Percentiles rank a stretch among this genome's conserved stretches.
Evolutionary conservation across 179 eudicot species (phyloP).

Genomic region (Beta macrorhiza): DNA sequence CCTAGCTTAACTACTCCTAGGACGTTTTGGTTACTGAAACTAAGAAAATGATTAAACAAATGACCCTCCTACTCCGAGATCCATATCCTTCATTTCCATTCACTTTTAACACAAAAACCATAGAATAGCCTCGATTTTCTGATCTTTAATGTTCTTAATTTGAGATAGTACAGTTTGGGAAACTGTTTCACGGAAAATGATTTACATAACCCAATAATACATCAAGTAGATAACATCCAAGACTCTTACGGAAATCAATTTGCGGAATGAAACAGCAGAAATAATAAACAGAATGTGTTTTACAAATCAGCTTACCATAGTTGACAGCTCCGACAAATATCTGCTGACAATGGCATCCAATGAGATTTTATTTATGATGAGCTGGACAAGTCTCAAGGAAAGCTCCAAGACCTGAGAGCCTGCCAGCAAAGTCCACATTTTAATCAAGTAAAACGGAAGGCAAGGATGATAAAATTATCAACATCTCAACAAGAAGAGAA

Average conservation of each 20-base stretch:
- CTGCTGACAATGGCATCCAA: slow-evolving; percentile 42
- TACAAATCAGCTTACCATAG: slow-evolving; percentile 41
- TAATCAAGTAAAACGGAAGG: not conserved
- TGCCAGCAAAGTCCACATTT: slow-evolving; percentile 30
- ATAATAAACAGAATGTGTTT: not conserved
- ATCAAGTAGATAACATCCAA: not conserved
- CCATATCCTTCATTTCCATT: not conserved
- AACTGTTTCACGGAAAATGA: not conserved
- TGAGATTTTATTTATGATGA: slow-evolving; percentile 49
- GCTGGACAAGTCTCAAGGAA: slow-evolving; percentile 55
- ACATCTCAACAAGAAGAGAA: not conserved
- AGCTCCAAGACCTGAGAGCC: slow-evolving; percentile 63
- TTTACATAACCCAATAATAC: not conserved
- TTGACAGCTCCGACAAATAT: slow-evolving; percentile 56
- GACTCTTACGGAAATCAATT: not conserved
- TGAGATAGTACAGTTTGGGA: not conserved
- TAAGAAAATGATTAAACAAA: no score
- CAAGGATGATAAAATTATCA: not conserved
- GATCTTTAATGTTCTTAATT: no score
- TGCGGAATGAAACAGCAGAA: not conserved
- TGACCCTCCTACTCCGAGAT: no score
- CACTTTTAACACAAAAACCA: not conserved
- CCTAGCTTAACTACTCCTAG: no score
- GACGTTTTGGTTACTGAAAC: no score
- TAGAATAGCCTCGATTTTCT: no score